phyloP scores from a whole-genome alignment of 768 basidiomycete species.

The Macrolepiota dolichaula region DNA sequence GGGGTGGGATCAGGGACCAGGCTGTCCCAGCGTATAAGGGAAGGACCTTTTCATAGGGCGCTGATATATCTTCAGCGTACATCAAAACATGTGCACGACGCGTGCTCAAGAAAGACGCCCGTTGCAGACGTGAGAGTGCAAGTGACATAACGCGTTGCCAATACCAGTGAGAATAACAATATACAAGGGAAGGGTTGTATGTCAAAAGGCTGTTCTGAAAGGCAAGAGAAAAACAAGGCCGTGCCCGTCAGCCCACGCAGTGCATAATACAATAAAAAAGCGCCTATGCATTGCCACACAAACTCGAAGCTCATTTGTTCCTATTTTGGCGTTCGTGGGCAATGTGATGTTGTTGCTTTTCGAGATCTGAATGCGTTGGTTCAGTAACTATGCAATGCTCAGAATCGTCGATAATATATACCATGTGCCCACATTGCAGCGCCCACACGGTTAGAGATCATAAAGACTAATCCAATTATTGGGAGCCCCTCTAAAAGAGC shows the following conservation, averaged over 20 bases:
- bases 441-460: slow-evolving; percentile 83
- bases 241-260: background rate
- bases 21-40: too few species aligned
- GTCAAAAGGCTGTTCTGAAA: background rate
- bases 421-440: slow-evolving; percentile 95
- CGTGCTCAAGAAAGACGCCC: background rate
- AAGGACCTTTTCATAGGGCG: background rate
- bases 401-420: slow-evolving; percentile 23
- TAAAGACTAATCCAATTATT: slow-evolving; percentile 77
- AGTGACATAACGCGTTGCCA: background rate
- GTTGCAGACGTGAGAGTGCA: background rate
- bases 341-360: slow-evolving; percentile 53
- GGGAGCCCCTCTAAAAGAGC: slow-evolving; percentile 81
- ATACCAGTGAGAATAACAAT: background rate
- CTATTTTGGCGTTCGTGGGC: slow-evolving; percentile 22
- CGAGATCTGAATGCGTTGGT: slow-evolving; percentile 44
- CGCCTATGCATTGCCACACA: background rate
- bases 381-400: background rate
- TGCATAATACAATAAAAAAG: background rate
- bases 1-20: background rate
- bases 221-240: background rate
- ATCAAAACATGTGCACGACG: background rate
- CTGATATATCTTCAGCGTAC: background rate
- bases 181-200: background rate
- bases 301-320: background rate